Conservation (phyloP, 164 flowering plant genomes). For the Litsea cubeba region DNA sequence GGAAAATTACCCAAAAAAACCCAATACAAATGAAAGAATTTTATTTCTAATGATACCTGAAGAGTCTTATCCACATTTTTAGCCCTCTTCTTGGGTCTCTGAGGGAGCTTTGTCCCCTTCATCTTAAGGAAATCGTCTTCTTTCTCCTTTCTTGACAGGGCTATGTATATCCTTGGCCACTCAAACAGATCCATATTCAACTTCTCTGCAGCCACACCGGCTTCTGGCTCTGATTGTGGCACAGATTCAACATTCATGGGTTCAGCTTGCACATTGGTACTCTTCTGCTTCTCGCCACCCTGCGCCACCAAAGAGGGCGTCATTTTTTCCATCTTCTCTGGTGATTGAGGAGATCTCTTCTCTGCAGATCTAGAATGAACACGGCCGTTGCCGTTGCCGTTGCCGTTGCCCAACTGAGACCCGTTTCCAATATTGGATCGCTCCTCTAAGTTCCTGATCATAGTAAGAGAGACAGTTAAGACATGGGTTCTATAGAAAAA, state of each 20-base stretch:
- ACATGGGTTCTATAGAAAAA: neutral
- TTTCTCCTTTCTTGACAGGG: conserved; percentile 68
- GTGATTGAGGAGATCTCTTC: conserved; percentile 17
- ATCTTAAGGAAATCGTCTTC: conserved; percentile 75
- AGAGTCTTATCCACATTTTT: conserved; percentile 54
- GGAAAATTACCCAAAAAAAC: neutral
- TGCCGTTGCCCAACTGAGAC: conserved; percentile 14
- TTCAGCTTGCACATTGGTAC: conserved; percentile 1
- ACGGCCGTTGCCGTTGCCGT: conserved; percentile 11
- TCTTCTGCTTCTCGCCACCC: conserved; percentile 11
- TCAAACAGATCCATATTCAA: conserved; percentile 29
- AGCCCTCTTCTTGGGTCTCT: conserved; percentile 75
- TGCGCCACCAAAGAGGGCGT: neutral
- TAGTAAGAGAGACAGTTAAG: neutral
- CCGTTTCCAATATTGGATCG: conserved; percentile 15
- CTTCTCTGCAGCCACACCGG: conserved; percentile 16
- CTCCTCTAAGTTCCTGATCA: conserved; percentile 27
- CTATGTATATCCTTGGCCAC: conserved; percentile 58
- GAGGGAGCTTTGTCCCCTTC: conserved; percentile 76
- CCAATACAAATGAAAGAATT: neutral
- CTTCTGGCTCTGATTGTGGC: conserved; percentile 8
- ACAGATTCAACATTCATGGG: conserved; percentile 9
- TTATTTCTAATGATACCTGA: conserved; percentile 32
- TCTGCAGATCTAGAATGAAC: conserved; percentile 18
- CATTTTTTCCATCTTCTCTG: conserved; percentile 16